Evolutionary conservation across 1,284 basidiomycete species (phyloP), one percentile per base, ranked within the genome.

Genomic region (Golubevia sp.): DNA sequence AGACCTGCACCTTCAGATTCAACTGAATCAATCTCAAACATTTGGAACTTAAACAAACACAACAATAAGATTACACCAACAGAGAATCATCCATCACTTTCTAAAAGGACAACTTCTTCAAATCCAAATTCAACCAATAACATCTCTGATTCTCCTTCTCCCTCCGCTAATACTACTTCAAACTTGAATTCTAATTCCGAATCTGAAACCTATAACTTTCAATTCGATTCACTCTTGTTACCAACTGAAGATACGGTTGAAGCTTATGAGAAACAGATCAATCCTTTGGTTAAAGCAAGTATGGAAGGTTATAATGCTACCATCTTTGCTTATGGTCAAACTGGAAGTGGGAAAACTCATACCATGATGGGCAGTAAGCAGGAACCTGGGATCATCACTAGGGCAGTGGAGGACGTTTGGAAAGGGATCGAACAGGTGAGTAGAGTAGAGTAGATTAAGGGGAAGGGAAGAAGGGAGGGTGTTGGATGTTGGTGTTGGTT

Each of bases 261-360:
- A 27, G 71, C 82, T 62, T 88, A 87, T 69, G 72, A 81, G n/a
- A 64, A 69, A 5, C 85, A 86, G 70, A 85, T 88, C 50, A 77
- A 85, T 0, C 86, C 86, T 0, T 76, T 88, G 8, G 86, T 88
- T 1, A 76, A 84, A 67, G 92, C 93, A 20, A 92, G 94, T 11
- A 97, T 97, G 92, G 93, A 97, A 58, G 96, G 95, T 8, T 98
- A 90, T 86, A 98, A 99, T 82, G 89, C 93, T 11, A 93, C 97
- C 69, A 89, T 96, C 56, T 97, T 97, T 76, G 94, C 94, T 60
- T 75, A 24, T 11, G 72, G 93, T 38, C 85, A 86, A 57, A 93
- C 92, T 0, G 92, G 91, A 1, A 91, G 92, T 20, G 94, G 94
- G 58, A 97, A 97, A 87, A 97, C 94, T 0, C 94, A 92, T 79